Evolutionary conservation across 1,284 basidiomycete genomes (phyloP).

Genomic region (Cutaneotrichosporon sp.): DNA sequence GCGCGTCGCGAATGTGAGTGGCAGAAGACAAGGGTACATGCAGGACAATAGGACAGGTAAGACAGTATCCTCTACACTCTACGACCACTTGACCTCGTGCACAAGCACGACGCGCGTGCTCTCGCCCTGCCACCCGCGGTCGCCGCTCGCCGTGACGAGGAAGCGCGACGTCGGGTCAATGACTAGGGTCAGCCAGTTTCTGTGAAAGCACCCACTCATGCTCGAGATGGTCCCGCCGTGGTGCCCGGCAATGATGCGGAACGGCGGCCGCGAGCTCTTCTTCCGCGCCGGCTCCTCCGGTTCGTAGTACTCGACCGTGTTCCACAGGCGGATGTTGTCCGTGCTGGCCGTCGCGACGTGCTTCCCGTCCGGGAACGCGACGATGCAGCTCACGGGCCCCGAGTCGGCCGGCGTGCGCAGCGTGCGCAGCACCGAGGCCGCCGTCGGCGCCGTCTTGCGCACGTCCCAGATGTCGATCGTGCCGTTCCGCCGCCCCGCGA

Average conservation of each 20-base stretch:
- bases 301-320: slow-evolving; percentile 74
- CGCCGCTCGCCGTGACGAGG: slow-evolving; percentile 88
- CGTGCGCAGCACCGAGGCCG: slow-evolving; percentile 73
- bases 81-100: slow-evolving; percentile 71
- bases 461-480: slow-evolving; percentile 95
- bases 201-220: slow-evolving; percentile 64
- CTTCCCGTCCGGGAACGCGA: slow-evolving; percentile 82
- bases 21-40: no score
- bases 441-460: slow-evolving; percentile 62
- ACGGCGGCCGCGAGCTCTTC: slow-evolving; percentile 63
- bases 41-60: no score
- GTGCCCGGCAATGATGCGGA: slow-evolving; percentile 96
- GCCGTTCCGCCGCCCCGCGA: slow-evolving; percentile 88
- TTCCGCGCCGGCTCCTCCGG: slow-evolving; percentile 60
- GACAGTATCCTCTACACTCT: slow-evolving; percentile 6
- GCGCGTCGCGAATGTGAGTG: no score
- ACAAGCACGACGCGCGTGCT: slow-evolving; percentile 84
- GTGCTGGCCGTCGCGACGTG: slow-evolving; percentile 89
- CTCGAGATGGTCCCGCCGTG: slow-evolving; percentile 91
- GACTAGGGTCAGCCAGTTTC: slow-evolving; percentile 61
- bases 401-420: slow-evolving; percentile 84
- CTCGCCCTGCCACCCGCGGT: slow-evolving; percentile 89
- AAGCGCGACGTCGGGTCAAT: slow-evolving; percentile 83
- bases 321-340: slow-evolving; percentile 94
- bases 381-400: slow-evolving; percentile 87